These are phyloP conservation scores for Fusarium sp. DNA, from an alignment of 2,329 filamentous ascomycete species.

Conservation along the genomic window DNA sequence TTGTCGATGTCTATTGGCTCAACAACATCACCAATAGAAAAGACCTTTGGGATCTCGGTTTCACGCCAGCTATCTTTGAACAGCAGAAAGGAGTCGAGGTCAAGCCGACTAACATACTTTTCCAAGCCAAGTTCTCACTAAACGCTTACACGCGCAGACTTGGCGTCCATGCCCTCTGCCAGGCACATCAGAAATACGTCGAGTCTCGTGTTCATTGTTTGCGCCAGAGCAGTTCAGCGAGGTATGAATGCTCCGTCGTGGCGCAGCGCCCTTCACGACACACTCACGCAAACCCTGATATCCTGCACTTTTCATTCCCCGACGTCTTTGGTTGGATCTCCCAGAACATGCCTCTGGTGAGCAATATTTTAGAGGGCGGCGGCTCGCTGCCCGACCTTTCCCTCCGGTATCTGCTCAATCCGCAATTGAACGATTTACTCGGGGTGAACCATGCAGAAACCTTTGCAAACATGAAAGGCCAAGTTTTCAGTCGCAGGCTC, in stretches of 20 bases:
- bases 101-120: background rate
- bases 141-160: background rate
- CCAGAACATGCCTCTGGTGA: background rate
- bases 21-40: background rate
- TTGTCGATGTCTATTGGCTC: background rate
- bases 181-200: background rate
- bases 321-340: background rate
- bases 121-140: background rate
- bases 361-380: background rate
- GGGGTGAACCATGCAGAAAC: too few species aligned
- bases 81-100: background rate
- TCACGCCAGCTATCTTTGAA: background rate
- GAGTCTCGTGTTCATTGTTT: background rate
- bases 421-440: background rate
- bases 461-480: too few species aligned
- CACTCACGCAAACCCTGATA: background rate
- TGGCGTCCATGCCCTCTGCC: background rate
- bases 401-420: background rate
- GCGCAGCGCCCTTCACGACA: background rate
- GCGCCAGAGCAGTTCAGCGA: background rate
- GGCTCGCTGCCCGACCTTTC: background rate
- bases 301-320: background rate
- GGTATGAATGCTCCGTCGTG: background rate
- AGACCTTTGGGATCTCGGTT: background rate
- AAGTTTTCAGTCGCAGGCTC: too few species aligned